Percentiles rank a stretch among this genome's conserved stretches.
Evolutionary conservation across 1,284 basidiomycete species (phyloP).

Genomic region (Pyrrhoderma lamaoense): DNA sequence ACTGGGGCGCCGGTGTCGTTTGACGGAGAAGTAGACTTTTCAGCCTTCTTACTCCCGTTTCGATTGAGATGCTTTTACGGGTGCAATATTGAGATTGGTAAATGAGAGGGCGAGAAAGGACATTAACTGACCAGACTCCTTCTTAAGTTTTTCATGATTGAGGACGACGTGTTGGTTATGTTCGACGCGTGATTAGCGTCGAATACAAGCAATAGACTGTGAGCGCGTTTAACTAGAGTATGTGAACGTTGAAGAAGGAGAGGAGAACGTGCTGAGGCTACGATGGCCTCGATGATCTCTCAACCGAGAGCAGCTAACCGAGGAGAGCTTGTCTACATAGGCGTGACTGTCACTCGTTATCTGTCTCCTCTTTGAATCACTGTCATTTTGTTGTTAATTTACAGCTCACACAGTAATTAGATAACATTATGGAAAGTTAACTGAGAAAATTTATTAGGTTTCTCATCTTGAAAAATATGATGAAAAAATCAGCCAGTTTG

Average conservation of each 20-base stretch:
- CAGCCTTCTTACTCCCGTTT: conserved; percentile 63
- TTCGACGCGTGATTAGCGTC: conserved; percentile 16
- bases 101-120: conserved; percentile 20
- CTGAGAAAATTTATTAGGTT: too few species aligned
- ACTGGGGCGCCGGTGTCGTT: conserved; percentile 35
- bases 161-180: conserved; percentile 16
- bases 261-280: conserved; percentile 4
- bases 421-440: too few species aligned
- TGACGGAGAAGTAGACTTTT: conserved; percentile 22
- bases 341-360: too few species aligned
- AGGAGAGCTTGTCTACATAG: too few species aligned
- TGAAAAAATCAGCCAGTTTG: too few species aligned
- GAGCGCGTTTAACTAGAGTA: neutral
- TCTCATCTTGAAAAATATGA: too few species aligned
- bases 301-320: too few species aligned
- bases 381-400: too few species aligned
- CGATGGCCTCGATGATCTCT: conserved; percentile 3
- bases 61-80: conserved; percentile 43
- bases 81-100: conserved; percentile 24
- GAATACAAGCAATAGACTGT: neutral
- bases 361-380: too few species aligned
- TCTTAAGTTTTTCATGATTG: conserved; percentile 80
- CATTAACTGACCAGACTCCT: conserved; percentile 65
- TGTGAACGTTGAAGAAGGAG: too few species aligned
- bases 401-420: too few species aligned